phyloP scores from a whole-genome alignment of 331 rosid genomes.

The Malus hybrid region DNA sequence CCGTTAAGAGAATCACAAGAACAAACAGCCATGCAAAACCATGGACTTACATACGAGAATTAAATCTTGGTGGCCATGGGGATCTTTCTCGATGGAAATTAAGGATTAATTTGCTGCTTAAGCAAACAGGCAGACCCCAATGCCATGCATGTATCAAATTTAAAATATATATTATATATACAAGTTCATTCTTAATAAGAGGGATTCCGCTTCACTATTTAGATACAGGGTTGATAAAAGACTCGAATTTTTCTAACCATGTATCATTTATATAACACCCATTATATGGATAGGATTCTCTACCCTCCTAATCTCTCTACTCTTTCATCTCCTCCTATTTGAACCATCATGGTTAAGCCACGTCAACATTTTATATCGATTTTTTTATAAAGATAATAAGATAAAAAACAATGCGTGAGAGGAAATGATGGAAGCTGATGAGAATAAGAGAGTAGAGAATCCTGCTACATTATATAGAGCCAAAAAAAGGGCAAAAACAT shows the following conservation, averaged over 20 bases:
- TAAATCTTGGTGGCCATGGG: not conserved
- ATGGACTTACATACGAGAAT: not conserved
- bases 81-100: not conserved
- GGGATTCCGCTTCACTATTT: not conserved
- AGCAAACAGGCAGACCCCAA: not conserved
- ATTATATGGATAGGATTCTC: no score
- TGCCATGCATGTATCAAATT: not conserved
- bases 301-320: no score
- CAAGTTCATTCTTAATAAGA: no score
- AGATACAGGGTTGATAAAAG: not conserved
- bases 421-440: no score
- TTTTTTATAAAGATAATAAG: no score
- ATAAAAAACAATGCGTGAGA: no score
- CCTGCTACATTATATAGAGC: not conserved
- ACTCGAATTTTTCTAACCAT: not conserved
- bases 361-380: no score
- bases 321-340: no score
- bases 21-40: slow-evolving; percentile 9
- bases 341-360: no score
- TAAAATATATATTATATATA: no score
- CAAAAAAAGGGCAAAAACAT: not conserved
- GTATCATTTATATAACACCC: not conserved
- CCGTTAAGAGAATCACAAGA: slow-evolving; percentile 15
- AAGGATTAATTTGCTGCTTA: not conserved
- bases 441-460: no score